A percentile compares a stretch with the other conserved stretches of the same genome.
Conservation (phyloP, 2,329 filamentous ascomycete genomes). For the Nigrospora oryzae region DNA sequence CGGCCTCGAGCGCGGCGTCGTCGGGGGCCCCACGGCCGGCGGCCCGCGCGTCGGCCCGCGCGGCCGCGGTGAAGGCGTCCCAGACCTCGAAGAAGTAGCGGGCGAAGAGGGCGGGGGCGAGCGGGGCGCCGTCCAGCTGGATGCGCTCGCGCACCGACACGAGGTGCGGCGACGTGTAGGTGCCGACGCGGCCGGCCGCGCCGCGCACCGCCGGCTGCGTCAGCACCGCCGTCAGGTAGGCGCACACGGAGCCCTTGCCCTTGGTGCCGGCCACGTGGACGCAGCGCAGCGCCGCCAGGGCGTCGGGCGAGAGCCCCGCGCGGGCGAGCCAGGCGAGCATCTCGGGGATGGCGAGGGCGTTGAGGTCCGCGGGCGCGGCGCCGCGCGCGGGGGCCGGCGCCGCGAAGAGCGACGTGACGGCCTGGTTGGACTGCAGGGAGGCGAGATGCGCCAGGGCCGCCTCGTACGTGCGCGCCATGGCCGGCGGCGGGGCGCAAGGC, state of each 20-base stretch:
- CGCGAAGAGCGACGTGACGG: slow-evolving; percentile 49
- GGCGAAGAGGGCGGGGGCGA: slow-evolving; percentile 62
- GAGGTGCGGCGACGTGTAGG: slow-evolving; percentile 82
- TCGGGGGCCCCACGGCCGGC: background rate
- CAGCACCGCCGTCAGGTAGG: slow-evolving; percentile 76
- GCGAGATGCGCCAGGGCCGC: slow-evolving; percentile 68
- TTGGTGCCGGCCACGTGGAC: slow-evolving; percentile 92
- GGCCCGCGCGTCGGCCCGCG: slow-evolving; percentile 12
- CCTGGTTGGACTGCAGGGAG: slow-evolving; percentile 70
- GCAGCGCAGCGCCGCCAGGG: slow-evolving; percentile 35
- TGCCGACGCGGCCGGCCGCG: slow-evolving; percentile 45
- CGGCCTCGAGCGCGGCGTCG: slow-evolving; percentile 27
- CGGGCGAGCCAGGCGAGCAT: slow-evolving; percentile 71
- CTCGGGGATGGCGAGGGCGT: slow-evolving; percentile 70
- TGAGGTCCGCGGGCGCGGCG: slow-evolving; percentile 37
- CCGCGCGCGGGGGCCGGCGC: slow-evolving; percentile 16
- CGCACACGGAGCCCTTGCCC: slow-evolving; percentile 84
- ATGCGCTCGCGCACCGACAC: slow-evolving; percentile 80
- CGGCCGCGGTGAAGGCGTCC: slow-evolving; percentile 47
- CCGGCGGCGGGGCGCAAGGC: no score
- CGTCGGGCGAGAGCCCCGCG: slow-evolving; percentile 57
- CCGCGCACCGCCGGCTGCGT: slow-evolving; percentile 26
- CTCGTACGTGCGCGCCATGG: slow-evolving; percentile 35
- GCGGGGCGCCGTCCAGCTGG: slow-evolving; percentile 63
- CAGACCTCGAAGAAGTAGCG: slow-evolving; percentile 78